phyloP scores from a whole-genome alignment of 2,329 filamentous ascomycete species.

The Tolypocladium cylindrosporum region DNA sequence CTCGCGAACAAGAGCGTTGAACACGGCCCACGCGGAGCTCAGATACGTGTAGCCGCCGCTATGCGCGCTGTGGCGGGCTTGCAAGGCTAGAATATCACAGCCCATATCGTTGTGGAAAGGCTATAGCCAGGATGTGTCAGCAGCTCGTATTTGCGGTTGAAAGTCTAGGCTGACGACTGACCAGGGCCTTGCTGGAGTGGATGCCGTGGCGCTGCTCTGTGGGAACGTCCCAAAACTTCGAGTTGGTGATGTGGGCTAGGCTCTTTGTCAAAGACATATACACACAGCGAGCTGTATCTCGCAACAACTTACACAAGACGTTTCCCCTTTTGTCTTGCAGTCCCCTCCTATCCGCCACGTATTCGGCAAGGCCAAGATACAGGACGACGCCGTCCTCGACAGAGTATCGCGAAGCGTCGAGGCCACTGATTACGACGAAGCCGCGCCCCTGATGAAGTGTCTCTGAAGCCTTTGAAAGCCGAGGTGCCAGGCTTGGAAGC shows the following conservation, averaged over 20 bases:
- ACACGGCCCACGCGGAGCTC: constrained; percentile 31
- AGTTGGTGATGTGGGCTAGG: constrained; percentile 37
- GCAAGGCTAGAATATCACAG: constrained; percentile 36
- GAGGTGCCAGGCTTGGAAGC: constrained; percentile 24
- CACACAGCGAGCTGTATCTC: constrained; percentile 2
- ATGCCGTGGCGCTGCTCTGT: constrained; percentile 36
- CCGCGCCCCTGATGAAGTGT: constrained; percentile 33
- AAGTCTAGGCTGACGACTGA: constrained; percentile 14
- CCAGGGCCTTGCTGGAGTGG: constrained; percentile 35
- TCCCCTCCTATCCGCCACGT: constrained; percentile 45
- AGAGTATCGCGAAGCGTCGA: constrained; percentile 35
- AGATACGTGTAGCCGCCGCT: constrained; percentile 35
- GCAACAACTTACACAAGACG: constrained; percentile 31
- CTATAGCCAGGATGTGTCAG: constrained; percentile 14
- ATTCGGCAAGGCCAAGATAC: constrained; percentile 45
- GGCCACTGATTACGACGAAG: constrained; percentile 44
- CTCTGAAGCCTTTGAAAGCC: constrained; percentile 22
- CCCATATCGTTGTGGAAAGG: constrained; percentile 44
- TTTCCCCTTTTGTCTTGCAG: constrained; percentile 37
- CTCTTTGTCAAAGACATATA: neutral
- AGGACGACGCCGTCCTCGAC: constrained; percentile 44
- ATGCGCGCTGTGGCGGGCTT: constrained; percentile 32
- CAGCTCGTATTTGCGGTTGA: neutral
- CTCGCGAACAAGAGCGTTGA: constrained; percentile 28
- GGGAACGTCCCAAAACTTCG: constrained; percentile 33